These are phyloP conservation scores for Lenwebbia sp. DNA, from an alignment of 345 rosid species.

Conservation along the genomic window DNA sequence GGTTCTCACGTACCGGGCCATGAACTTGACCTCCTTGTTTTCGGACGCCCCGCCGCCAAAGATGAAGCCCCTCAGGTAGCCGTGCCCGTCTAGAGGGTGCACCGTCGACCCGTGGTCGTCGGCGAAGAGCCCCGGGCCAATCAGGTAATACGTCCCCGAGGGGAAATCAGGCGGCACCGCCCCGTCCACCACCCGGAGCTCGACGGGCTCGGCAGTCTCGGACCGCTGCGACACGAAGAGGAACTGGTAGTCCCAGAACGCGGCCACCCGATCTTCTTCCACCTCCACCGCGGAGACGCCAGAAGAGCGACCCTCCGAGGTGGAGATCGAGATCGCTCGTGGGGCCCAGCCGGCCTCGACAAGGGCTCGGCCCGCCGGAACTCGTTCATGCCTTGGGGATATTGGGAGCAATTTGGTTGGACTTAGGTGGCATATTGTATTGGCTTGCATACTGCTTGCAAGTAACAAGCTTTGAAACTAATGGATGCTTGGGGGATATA, in stretches of 20 bases:
- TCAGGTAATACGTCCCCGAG: conserved; percentile 68
- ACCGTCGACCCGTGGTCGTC: conserved; percentile 92
- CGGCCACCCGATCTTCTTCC: conserved; percentile 36
- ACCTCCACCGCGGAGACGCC: not conserved
- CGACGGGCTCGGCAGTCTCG: conserved; percentile 40
- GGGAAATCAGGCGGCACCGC: conserved; percentile 64
- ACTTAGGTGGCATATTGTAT: conserved; percentile 10
- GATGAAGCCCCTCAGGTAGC: conserved; percentile 68
- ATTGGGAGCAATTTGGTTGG: conserved; percentile 17
- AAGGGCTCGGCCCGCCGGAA: not conserved
- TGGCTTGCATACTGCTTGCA: not conserved
- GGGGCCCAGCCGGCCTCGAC: not conserved
- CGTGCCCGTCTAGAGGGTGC: conserved; percentile 89
- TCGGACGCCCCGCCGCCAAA: conserved; percentile 33
- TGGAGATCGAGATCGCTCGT: conserved; percentile 39
- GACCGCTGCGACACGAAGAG: conserved; percentile 68
- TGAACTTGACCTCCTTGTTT: conserved; percentile 33
- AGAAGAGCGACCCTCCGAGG: conserved; percentile 11
- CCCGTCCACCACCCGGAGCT: conserved; percentile 38
- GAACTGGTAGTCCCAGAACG: conserved; percentile 85
- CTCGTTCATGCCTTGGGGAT: conserved; percentile 3
- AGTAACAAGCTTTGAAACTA: not conserved
- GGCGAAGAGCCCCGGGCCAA: conserved; percentile 77
- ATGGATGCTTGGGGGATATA: not conserved
- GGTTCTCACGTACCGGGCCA: conserved; percentile 71